Evolutionary conservation across 2,329 filamentous ascomycete species (phyloP).

Genomic region (Pseudocercospora vitis): DNA sequence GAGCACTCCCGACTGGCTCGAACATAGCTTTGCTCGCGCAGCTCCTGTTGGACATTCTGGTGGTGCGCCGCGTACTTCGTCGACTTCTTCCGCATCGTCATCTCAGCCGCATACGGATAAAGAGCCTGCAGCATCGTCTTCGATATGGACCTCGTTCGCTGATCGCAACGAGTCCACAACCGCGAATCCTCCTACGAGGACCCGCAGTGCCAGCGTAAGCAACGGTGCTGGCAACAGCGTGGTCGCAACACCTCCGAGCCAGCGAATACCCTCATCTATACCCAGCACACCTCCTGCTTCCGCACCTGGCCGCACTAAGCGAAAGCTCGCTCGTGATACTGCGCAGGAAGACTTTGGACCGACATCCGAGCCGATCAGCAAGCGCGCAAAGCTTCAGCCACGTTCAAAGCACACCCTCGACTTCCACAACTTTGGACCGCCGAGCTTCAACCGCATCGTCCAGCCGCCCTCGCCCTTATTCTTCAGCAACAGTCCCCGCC

Average conservation of each 20-base stretch:
- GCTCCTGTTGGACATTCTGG: not conserved
- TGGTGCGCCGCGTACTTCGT: constrained; percentile 5
- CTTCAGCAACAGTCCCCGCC: constrained; percentile 50
- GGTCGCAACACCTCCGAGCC: constrained; percentile 8
- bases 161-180: constrained; percentile 11
- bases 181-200: not conserved
- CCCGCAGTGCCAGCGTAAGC: not conserved
- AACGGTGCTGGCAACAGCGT: constrained; percentile 11
- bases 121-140: constrained; percentile 9
- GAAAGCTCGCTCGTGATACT: constrained; percentile 17
- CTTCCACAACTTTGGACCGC: constrained; percentile 38
- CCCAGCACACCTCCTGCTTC: constrained; percentile 12
- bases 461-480: constrained; percentile 52
- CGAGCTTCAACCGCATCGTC: constrained; percentile 19
- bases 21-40: constrained; percentile 2
- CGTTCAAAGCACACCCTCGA: constrained; percentile 27
- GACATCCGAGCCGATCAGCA: constrained; percentile 21
- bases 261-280: constrained; percentile 8
- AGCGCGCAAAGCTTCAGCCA: constrained; percentile 25
- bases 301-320: constrained; percentile 19
- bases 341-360: constrained; percentile 9
- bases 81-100: not conserved
- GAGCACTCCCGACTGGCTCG: constrained; percentile 13
- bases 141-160: constrained; percentile 28
- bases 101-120: not conserved